Conservation (phyloP, 2,329 filamentous ascomycete genomes). For the Fusarium abutilonis region DNA sequence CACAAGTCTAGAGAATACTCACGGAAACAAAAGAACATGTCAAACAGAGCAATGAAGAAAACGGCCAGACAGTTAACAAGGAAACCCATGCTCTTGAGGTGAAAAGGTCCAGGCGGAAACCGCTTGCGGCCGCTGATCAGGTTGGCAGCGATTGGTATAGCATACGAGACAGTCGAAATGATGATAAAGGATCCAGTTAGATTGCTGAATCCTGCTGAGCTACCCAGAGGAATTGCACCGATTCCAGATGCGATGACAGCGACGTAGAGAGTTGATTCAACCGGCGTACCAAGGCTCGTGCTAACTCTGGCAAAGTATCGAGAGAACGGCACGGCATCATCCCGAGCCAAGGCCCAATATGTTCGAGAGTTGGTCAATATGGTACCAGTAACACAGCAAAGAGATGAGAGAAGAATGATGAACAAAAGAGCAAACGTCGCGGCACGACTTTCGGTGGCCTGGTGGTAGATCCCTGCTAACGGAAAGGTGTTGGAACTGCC, state of each 20-base stretch:
- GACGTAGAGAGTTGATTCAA: slow-evolving; percentile 41
- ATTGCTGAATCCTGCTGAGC: slow-evolving; percentile 41
- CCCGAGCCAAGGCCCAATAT: slow-evolving; percentile 41
- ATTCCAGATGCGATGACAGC: slow-evolving; percentile 39
- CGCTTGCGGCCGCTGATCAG: slow-evolving; percentile 28
- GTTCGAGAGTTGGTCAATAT: slow-evolving; percentile 42
- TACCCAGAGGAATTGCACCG: slow-evolving; percentile 42
- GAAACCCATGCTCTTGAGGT: slow-evolving; percentile 18
- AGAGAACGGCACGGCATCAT: slow-evolving; percentile 40
- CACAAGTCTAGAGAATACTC: slow-evolving; percentile 4
- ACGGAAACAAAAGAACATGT: slow-evolving; percentile 44
- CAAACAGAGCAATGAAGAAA: slow-evolving; percentile 36
- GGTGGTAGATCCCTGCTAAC: slow-evolving; percentile 39
- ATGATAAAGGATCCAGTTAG: slow-evolving; percentile 45
- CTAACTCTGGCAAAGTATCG: slow-evolving; percentile 34
- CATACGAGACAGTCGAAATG: slow-evolving; percentile 42
- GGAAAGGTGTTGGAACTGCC: slow-evolving; percentile 39
- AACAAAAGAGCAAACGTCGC: slow-evolving; percentile 39
- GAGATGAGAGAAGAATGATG: slow-evolving; percentile 41
- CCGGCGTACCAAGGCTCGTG: slow-evolving; percentile 30
- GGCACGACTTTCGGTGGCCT: slow-evolving; percentile 33
- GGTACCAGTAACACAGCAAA: slow-evolving; percentile 40
- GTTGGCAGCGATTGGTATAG: slow-evolving; percentile 37
- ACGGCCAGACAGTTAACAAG: slow-evolving; percentile 33
- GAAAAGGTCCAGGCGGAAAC: slow-evolving; percentile 33